Evolutionary conservation across 1,284 basidiomycete species (phyloP).

Genomic region (Cryptococcus sp.): DNA sequence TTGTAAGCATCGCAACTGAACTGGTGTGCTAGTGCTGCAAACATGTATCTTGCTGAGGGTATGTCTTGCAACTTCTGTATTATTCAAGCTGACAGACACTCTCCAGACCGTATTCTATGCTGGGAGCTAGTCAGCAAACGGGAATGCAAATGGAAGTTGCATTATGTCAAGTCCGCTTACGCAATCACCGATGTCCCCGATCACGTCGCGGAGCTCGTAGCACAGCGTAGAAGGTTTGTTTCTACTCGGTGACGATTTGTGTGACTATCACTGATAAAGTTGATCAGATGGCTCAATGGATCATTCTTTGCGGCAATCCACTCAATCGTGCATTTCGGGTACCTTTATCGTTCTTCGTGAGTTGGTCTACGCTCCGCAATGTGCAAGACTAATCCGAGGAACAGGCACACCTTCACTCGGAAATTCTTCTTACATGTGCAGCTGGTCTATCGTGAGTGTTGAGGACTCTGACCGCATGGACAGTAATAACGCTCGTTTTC

Average conservation of each 20-base stretch:
- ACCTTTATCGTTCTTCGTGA: constrained; percentile 79
- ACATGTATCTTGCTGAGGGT: constrained; percentile 94
- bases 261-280: background rate
- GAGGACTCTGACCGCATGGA: too few relatives aligned
- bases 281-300: constrained; percentile 79
- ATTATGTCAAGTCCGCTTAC: constrained; percentile 91
- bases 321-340: constrained; percentile 84
- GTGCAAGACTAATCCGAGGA: constrained; percentile 16
- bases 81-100: constrained; percentile 1
- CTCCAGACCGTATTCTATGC: constrained; percentile 68
- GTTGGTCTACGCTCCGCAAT: constrained; percentile 9
- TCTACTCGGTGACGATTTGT: too few relatives aligned
- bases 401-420: constrained; percentile 69
- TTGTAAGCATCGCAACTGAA: constrained; percentile 3
- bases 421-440: constrained; percentile 95
- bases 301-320: constrained; percentile 95
- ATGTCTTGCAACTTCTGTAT: constrained; percentile 34
- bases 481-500: background rate
- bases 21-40: constrained; percentile 63
- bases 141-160: constrained; percentile 80
- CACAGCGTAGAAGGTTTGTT: constrained; percentile 71
- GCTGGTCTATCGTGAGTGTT: constrained; percentile 69
- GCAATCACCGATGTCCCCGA: constrained; percentile 91
- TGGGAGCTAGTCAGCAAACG: constrained; percentile 93
- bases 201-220: constrained; percentile 84